Evolutionary conservation across 2,329 filamentous ascomycete genomes (phyloP), one percentile per base, ranked within the genome.

Genomic region (Chaetothyriales sp.): DNA sequence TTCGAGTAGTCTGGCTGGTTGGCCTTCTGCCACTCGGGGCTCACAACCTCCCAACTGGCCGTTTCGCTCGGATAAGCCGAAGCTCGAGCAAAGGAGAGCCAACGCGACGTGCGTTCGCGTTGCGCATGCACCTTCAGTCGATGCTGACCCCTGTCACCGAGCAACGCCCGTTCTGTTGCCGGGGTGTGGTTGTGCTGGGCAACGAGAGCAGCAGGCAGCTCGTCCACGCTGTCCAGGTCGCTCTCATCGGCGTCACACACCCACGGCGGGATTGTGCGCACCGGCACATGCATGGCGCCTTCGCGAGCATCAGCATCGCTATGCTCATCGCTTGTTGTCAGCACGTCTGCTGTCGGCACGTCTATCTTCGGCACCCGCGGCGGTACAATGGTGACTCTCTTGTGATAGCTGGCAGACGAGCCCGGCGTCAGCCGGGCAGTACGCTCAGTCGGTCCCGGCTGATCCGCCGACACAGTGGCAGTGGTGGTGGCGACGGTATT

Each of bases 171-270:
- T 15, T 62, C 61, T 22, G 60, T 54, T 52, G 68, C 63, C 4
- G 70, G 68, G 18, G 64, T 66, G 59, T 69, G 65, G 51, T 73
- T 71, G 57, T 73, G 71, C 46, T 73, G 70, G 44, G 71, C 71
- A 46, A 73, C 64, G 33, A 69, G 56, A n/a, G 68, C 70, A 48
- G 65, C 66, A 40, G 33, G 33, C 10, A 40, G 33, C 33, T 40
- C 33, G 37, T 65, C 59, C 37, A 67, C 63, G 22, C 64, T 58
- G 43, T 69, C 65, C 20, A 65, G 58, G 40, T 67, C 70, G 37
- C 67, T 65, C 19, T 67, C 67, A 46, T 70, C 67, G 18, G 69
- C 64, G 19, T 70, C 70, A 43, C 64, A 65, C 43, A 74, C 67
- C 71, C 71, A 74, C 45, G 66, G 52, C 54, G 51, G 43, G 28